A percentile compares a stretch with the other conserved stretches of the same genome.
Evolutionary conservation across 1,139 yeast species (phyloP).

Genomic region (Lodderomyces beijingensis): DNA sequence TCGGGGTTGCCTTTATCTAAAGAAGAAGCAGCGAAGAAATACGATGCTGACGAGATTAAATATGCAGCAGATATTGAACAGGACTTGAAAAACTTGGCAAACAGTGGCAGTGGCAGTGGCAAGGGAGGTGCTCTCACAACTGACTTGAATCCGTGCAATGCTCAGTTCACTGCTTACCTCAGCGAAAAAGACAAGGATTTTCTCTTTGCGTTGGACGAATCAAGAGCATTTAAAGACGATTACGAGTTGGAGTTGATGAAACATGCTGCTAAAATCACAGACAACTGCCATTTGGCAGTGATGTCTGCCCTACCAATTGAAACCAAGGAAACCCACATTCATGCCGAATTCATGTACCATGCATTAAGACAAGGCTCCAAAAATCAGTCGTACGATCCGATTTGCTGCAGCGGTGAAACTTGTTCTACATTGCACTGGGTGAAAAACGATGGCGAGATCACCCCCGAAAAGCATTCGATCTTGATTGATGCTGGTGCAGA

Average conservation of each 20-base stretch:
- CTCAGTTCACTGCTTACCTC: constrained; percentile 27
- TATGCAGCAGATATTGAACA: constrained; percentile 42
- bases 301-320: constrained; percentile 92
- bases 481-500: constrained; percentile 97
- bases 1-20: constrained; percentile 75
- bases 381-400: constrained; percentile 86
- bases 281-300: constrained; percentile 83
- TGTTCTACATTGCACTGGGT: constrained; percentile 91
- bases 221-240: constrained; percentile 79
- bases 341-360: constrained; percentile 93
- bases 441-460: constrained; percentile 68
- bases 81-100: constrained; percentile 14
- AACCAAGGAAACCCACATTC: constrained; percentile 83
- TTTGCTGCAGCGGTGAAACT: constrained; percentile 89
- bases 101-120: too few relatives aligned
- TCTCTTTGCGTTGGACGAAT: constrained; percentile 78
- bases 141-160: constrained; percentile 38
- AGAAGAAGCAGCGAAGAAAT: constrained; percentile 61
- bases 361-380: constrained; percentile 92
- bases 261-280: constrained; percentile 80
- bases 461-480: constrained; percentile 52
- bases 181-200: constrained; percentile 43
- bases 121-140: constrained; percentile 30
- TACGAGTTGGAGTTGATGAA: constrained; percentile 73
- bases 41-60: constrained; percentile 78